A percentile compares a stretch with the other conserved stretches of the same genome.
These are phyloP conservation scores for Phlegmacium glaucopus DNA, from an alignment of 768 basidiomycete genomes.

Conservation along the genomic window DNA sequence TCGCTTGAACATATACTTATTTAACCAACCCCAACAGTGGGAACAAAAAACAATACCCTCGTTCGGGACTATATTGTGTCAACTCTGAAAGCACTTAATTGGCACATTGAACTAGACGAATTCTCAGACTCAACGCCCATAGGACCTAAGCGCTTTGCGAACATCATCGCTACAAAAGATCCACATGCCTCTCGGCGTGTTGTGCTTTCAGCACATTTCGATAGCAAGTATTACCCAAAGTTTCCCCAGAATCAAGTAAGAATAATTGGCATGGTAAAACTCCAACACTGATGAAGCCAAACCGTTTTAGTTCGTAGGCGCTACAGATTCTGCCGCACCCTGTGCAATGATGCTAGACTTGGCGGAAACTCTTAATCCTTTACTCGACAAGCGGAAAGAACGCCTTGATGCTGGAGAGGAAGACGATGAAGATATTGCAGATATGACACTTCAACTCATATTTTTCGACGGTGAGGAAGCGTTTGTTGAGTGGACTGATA, in stretches of 20 bases:
- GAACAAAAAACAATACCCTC: slow-evolving; percentile 72
- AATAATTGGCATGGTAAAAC: slow-evolving; percentile 6
- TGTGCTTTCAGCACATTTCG: slow-evolving; percentile 89
- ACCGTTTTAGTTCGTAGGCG: slow-evolving; percentile 80
- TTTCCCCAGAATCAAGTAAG: slow-evolving; percentile 75
- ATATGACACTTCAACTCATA: slow-evolving; percentile 86
- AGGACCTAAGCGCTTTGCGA: slow-evolving; percentile 76
- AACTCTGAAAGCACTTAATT: slow-evolving; percentile 66
- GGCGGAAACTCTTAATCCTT: slow-evolving; percentile 75
- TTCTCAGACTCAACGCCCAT: slow-evolving; percentile 82
- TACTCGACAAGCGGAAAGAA: slow-evolving; percentile 59
- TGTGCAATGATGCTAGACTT: slow-evolving; percentile 94
- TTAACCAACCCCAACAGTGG: slow-evolving; percentile 39
- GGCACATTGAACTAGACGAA: slow-evolving; percentile 84
- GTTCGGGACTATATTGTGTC: slow-evolving; percentile 82
- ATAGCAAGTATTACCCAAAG: slow-evolving; percentile 81
- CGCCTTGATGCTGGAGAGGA: slow-evolving; percentile 52
- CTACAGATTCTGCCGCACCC: slow-evolving; percentile 94
- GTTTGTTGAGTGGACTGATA: slow-evolving; percentile 82
- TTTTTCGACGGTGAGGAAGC: slow-evolving; percentile 99
- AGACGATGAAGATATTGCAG: slow-evolving; percentile 73
- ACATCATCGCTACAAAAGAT: slow-evolving; percentile 94
- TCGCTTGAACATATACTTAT: background rate
- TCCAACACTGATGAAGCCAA: background rate
- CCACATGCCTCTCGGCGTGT: slow-evolving; percentile 78